Base-by-base conservation (phyloP, 176 grass and related monocot genomes). In the Tuctoria greenei region DNA sequence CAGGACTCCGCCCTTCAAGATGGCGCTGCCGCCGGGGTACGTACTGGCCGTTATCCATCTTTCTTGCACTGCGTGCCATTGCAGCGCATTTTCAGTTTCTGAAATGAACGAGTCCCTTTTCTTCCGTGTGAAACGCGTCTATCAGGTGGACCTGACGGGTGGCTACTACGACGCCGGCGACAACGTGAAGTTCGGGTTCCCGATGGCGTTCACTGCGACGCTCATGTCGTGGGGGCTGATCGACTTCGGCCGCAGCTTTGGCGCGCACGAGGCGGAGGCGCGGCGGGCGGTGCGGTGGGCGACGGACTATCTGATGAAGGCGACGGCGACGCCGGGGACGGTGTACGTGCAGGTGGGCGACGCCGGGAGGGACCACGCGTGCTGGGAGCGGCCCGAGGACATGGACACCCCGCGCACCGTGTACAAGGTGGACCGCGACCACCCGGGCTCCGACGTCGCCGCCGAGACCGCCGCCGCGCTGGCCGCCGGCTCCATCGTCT, bases 131-230 rank as follows among this genome's bases (percentile, higher is more conserved):
- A 16, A 16, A 0, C 0, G 1, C 1, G 51, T n/a, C n/a, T n/a
- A n/a, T n/a, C 73, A 96, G 89, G 93, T 97, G 82, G 93, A 97
- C 61, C 50, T 97, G 66, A 77, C 73, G 10, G 93, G 93, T n/a
- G 93, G 93, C 9, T 97, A 97, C 82, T 97, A 97, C 78, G 93
- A 97, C 67, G 93, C 93, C 3, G 93, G 93, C 9, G 93, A 97
- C 87, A 97, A 97, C 85, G 86, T 97, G 14, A 97, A 93, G 93
- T 97, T 97, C 80, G 93, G 93, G 0, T 97, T 97, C 82, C 93
- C 93, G 8, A 97, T 97, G 93, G 93, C 93, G 31, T 97, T 97
- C 87, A 97, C 93, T 2, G 64, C 90, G 24, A 97, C 93, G 12
- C 87, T 97, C 50, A 93, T 97, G 85, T 86, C 93, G 23, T 97